These are phyloP conservation scores for Draba incana DNA, from an alignment of 345 rosid genomes.

Conservation along the genomic window DNA sequence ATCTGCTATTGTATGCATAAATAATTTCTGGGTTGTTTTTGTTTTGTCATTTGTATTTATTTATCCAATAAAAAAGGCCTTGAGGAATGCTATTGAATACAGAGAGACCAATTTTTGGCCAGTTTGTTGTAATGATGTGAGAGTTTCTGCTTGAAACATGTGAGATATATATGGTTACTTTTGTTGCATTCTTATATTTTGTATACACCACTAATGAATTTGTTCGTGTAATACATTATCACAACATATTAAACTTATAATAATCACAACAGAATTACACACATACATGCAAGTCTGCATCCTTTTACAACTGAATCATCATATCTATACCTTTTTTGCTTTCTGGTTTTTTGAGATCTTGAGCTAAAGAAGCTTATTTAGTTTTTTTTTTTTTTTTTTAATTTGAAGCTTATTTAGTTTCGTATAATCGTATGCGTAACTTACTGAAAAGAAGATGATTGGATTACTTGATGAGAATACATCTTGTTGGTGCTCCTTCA, in stretches of 20 bases:
- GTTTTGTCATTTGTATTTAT: slow-evolving; percentile 18
- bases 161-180: not conserved
- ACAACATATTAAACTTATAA: slow-evolving; percentile 1
- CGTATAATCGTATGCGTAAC: too few species aligned
- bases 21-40: slow-evolving; percentile 19
- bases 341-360: slow-evolving; percentile 2
- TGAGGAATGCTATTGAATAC: slow-evolving; percentile 16
- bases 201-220: too few species aligned
- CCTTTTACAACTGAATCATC: slow-evolving; percentile 20
- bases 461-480: slow-evolving; percentile 71
- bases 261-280: not conserved
- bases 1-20: slow-evolving; percentile 27
- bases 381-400: too few species aligned
- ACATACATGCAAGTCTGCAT: not conserved
- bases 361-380: slow-evolving; percentile 11
- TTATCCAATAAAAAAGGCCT: slow-evolving; percentile 31
- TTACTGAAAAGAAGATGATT: slow-evolving; percentile 1
- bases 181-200: not conserved
- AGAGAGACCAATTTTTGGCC: slow-evolving; percentile 17
- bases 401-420: too few species aligned
- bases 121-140: slow-evolving; percentile 19
- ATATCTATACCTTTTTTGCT: not conserved
- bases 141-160: not conserved
- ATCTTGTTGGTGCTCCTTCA: slow-evolving; percentile 73
- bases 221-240: not conserved